Evolutionary conservation across 208 protist genomes (phyloP).

Genomic region (Trypanosoma platydactyli): DNA sequence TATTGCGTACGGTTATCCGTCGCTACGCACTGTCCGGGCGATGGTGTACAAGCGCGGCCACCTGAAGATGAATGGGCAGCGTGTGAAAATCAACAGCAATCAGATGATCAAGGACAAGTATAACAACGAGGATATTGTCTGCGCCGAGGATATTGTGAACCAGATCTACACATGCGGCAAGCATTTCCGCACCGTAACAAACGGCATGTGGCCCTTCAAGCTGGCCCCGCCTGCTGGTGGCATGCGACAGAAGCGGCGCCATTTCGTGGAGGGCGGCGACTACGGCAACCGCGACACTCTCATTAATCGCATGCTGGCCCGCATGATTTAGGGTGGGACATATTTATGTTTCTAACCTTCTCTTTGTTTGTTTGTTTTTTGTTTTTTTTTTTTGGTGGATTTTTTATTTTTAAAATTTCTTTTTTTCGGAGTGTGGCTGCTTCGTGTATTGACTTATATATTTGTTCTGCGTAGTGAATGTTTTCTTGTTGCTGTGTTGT

Average conservation of each 20-base stretch:
- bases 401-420: conserved; percentile 5
- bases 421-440: neutral
- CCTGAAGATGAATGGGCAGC: conserved; percentile 97
- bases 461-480: conserved; percentile 1
- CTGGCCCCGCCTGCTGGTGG: conserved; percentile 95
- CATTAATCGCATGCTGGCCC: conserved; percentile 98
- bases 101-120: conserved; percentile 96
- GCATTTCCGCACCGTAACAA: conserved; percentile 97
- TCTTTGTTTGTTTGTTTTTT: conserved; percentile 23
- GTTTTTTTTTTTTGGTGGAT: neutral
- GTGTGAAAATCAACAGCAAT: conserved; percentile 97
- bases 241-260: conserved; percentile 94
- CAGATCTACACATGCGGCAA: conserved; percentile 99
- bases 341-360: too few species aligned
- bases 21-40: conserved; percentile 95
- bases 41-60: conserved; percentile 99
- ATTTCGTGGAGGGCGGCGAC: conserved; percentile 99
- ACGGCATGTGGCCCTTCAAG: conserved; percentile 99
- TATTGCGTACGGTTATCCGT: conserved; percentile 99
- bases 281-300: conserved; percentile 98
- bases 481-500: conserved; percentile 11
- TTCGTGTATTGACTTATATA: conserved; percentile 1
- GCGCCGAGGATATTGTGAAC: conserved; percentile 99
- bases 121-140: conserved; percentile 95
- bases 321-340: conserved; percentile 96